Evolutionary conservation across 495 filamentous ascomycete species (phyloP).

Genomic region (Mycothermus thermophilus): DNA sequence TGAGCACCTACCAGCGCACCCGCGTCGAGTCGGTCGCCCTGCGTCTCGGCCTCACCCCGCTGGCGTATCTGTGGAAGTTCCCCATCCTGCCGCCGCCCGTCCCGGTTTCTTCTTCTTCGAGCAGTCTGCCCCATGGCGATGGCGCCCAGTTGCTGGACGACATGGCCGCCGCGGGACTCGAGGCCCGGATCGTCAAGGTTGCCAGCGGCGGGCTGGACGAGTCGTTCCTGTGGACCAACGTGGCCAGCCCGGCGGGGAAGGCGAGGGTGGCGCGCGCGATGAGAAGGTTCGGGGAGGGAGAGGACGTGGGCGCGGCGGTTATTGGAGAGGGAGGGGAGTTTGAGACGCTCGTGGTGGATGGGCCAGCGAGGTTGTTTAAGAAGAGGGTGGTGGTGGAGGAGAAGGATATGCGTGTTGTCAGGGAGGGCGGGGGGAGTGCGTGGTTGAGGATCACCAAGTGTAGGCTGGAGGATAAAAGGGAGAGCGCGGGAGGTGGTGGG

Average conservation of each 20-base stretch:
- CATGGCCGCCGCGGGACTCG: slow-evolving; percentile 63
- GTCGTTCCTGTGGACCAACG: slow-evolving; percentile 69
- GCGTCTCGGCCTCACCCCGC: slow-evolving; percentile 60
- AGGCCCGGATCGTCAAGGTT: slow-evolving; percentile 84
- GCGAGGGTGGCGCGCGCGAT: slow-evolving; percentile 46
- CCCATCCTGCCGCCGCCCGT: slow-evolving; percentile 45
- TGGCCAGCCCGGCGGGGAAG: slow-evolving; percentile 40
- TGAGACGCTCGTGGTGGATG: slow-evolving; percentile 80
- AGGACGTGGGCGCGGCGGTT: slow-evolving; percentile 52
- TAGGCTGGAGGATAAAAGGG: slow-evolving; percentile 37
- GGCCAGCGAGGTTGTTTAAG: slow-evolving; percentile 58
- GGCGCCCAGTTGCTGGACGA: slow-evolving; percentile 54
- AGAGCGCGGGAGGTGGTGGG: neutral
- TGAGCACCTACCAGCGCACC: slow-evolving; percentile 90
- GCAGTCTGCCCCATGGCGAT: slow-evolving; percentile 17
- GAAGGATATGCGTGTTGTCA: slow-evolving; percentile 36
- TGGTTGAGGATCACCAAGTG: slow-evolving; percentile 48
- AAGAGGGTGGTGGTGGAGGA: slow-evolving; percentile 51
- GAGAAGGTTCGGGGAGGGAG: slow-evolving; percentile 51
- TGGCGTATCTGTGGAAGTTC: slow-evolving; percentile 87
- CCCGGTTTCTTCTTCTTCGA: too few species aligned
- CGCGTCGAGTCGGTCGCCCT: slow-evolving; percentile 77
- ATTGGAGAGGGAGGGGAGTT: slow-evolving; percentile 94
- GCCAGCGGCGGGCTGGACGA: slow-evolving; percentile 81
- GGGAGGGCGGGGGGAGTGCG: slow-evolving; percentile 57